A percentile compares a stretch with the other conserved stretches of the same genome.
phyloP scores from a whole-genome alignment of 305 asterid genomes.

The Rubia peregrina region DNA sequence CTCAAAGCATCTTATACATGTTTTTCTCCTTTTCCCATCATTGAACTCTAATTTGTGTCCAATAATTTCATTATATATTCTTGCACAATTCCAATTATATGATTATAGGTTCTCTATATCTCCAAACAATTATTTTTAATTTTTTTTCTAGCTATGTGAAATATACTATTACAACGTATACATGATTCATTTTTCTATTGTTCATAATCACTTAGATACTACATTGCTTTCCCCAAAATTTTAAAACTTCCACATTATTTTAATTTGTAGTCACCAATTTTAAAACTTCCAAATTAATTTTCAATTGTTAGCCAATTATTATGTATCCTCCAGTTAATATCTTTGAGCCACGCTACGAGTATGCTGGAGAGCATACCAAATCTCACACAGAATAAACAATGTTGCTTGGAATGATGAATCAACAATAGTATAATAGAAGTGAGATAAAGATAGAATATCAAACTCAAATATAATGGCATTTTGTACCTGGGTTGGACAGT shows the following conservation, averaged over 20 bases:
- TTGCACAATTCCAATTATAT: too few relatives aligned
- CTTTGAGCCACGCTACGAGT: neutral
- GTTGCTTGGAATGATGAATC: neutral
- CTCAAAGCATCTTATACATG: too few relatives aligned
- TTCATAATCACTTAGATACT: too few relatives aligned
- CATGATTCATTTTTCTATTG: too few relatives aligned
- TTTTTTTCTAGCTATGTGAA: too few relatives aligned
- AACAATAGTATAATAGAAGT: neutral
- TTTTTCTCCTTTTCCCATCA: neutral
- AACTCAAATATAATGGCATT: neutral
- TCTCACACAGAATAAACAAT: neutral
- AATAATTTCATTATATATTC: too few relatives aligned
- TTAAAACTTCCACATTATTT: too few relatives aligned
- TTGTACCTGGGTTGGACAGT: constrained; percentile 65
- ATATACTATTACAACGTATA: too few relatives aligned
- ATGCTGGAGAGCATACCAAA: neutral
- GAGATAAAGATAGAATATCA: neutral
- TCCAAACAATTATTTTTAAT: too few relatives aligned
- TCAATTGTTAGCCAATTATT: neutral
- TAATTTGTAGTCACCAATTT: too few relatives aligned
- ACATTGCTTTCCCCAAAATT: too few relatives aligned
- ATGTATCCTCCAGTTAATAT: neutral
- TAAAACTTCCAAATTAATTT: neutral
- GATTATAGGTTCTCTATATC: too few relatives aligned
- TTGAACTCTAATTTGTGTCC: neutral